Conservation (phyloP, 441 rosid species). For the Arabidopsis hybrid region DNA sequence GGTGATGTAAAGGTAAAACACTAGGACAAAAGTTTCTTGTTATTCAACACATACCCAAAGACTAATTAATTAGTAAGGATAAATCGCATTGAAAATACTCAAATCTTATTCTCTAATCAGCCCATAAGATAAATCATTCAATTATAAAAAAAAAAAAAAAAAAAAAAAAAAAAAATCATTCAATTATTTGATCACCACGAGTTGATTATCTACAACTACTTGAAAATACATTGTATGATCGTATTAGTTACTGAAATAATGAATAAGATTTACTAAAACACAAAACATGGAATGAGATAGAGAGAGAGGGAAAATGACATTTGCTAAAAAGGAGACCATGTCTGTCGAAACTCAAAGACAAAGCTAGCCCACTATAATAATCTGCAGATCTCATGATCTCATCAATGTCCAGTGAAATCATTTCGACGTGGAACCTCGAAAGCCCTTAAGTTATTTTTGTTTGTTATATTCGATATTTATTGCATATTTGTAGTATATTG, state of each 20-base stretch:
- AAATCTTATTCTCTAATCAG: neutral
- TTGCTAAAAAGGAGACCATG: constrained; percentile 23
- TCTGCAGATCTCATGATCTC: constrained; percentile 35
- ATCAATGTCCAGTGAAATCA: constrained; percentile 32
- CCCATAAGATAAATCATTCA: neutral
- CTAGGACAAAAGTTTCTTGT: neutral
- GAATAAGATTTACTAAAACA: neutral
- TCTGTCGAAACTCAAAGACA: constrained; percentile 41
- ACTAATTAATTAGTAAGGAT: neutral
- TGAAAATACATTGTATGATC: neutral
- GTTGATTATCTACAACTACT: neutral
- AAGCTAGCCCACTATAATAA: constrained; percentile 31
- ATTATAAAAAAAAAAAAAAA: no score
- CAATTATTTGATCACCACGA: neutral
- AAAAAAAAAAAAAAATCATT: no score
- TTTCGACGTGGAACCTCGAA: constrained; percentile 35
- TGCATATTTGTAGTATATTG: constrained; percentile 4
- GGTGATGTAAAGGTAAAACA: neutral
- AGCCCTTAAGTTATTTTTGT: constrained; percentile 14
- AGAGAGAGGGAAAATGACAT: constrained; percentile 14
- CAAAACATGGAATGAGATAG: constrained; percentile 8
- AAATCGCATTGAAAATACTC: neutral
- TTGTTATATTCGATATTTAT: constrained; percentile 1
- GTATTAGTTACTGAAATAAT: neutral
- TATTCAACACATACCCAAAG: neutral